Base-by-base conservation (phyloP, 75 land plant species). In the Pinus tabuliformis region DNA sequence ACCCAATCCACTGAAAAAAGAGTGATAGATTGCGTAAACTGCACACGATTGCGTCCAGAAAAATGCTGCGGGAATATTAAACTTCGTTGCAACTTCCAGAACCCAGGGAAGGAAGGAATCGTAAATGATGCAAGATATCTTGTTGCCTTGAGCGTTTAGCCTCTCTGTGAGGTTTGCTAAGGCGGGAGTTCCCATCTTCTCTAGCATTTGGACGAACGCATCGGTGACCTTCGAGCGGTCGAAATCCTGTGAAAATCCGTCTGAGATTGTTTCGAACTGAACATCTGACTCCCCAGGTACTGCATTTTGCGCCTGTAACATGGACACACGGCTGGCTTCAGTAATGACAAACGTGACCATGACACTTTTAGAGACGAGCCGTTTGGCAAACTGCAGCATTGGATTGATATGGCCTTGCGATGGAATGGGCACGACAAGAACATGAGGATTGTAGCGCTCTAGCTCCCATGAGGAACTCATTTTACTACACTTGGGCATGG, bases 21-120 rank as follows among this genome's bases (percentile, higher is more conserved):
- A 9, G 20, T 82, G 83, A 70, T 85, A 90, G 62, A 77, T 60
- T n/a, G 85, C 56, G 63, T 82, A 78, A 75, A 79, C 76, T 39
- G 88, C 82, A 72, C 80, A 70, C 7, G 95, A 86, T 57, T 90
- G 92, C 16, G 85, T 78, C 92, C 92, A 90, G 37, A 90, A 81
- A 80, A 87, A 56, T 13, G 84, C 92, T 33, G 59, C 22, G 12
- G 89, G 87, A 58, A 90, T 58, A 3, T 79, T 77, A 6, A 83
- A 33, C 4, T 74, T 76, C 1, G 18, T 82, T 3, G 92, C 87
- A 2, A 87, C 90, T 77, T 85, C 90, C 39, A 73, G 71, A 17
- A 65, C 89, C 26, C 90, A 87, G 7, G 92, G 92, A 17, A 87
- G 57, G 72, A 90, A 83, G 12, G 88, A 81, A 60, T 85, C 87